Base-by-base conservation (phyloP, 192 early-diverging fungal genomes). In the Bifiguratus adelaidae region DNA sequence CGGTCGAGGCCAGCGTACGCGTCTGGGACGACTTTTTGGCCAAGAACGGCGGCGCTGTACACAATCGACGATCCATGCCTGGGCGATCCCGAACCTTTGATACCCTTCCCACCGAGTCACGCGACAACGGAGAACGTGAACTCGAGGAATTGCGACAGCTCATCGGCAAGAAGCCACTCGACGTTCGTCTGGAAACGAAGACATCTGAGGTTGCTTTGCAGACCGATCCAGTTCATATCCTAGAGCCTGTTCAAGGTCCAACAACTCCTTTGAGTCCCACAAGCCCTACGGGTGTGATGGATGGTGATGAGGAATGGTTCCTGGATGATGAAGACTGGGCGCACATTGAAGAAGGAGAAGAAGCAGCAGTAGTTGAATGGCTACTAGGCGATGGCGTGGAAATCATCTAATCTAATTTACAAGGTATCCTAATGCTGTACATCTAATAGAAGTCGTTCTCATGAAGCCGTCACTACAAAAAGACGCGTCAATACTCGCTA, bases 231-330 rank as follows among this genome's bases (percentile, higher is more conserved):
- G 12, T 19, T 18, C 40, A 41, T 16, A 48, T 48, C 6, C 4
- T 30, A 48, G 15, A 33, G 25, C 15, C 19, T 19, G 13, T 12
- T 20, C 4, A 20, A 20, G 4, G 42, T 34, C 7, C 28, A 33
- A 3, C 41, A 18, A 19, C 30, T 43, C 3, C 38, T 27, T 15
- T 32, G 41, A 7, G 33, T 57, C 25, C 48, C 50, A 37, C 42
- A 45, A 37, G 34, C 29, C 4, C 35, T 51, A 3, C 55, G 51
- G 21, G 60, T 13, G 23, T 62, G 35, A 37, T 62, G 5, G 60
- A 62, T 38, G 54, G 60, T 25, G 60, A 62, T 25, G 60, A 62
- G 33, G 60, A 62, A 44, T 62, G 60, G 60, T 62, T 62, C 25
- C 30, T 62, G 20, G 49, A 50, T 24, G 56, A 58, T n/a, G 60